Conservation (phyloP, 129 eudicot species). For the Artemisia tridentata region DNA sequence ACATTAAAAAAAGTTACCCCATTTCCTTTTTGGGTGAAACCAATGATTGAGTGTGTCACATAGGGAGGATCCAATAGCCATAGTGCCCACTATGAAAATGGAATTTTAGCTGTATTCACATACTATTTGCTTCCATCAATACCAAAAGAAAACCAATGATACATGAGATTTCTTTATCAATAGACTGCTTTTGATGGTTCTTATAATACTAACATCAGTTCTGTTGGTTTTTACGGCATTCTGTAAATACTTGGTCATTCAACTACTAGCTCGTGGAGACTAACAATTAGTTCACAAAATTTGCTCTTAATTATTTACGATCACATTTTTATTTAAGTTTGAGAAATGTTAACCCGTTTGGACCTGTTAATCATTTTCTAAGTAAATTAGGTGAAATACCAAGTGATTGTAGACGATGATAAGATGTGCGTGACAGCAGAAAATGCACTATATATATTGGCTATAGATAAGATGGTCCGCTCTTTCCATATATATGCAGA, state of each 20-base stretch:
- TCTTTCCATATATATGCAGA: neutral
- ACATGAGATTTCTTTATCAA: neutral
- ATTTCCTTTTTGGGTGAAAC: conserved; percentile 2
- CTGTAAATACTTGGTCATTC: too few relatives aligned
- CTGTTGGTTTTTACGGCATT: too few relatives aligned
- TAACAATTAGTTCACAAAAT: too few relatives aligned
- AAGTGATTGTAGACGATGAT: conserved; percentile 8
- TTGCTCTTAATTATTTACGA: too few relatives aligned
- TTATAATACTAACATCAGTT: neutral
- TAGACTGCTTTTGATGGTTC: neutral
- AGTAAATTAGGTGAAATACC: too few relatives aligned
- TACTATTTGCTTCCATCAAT: conserved; percentile 16
- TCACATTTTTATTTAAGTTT: too few relatives aligned
- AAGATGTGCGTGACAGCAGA: conserved; percentile 42
- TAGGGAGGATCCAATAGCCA: conserved; percentile 14
- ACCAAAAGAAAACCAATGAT: conserved; percentile 12
- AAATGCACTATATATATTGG: conserved; percentile 29
- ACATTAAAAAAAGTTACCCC: too few relatives aligned
- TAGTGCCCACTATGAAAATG: conserved; percentile 35
- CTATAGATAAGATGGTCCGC: conserved; percentile 22
- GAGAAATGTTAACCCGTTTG: too few relatives aligned
- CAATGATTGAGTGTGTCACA: conserved; percentile 22
- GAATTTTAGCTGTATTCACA: conserved; percentile 31
- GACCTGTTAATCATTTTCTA: too few relatives aligned
- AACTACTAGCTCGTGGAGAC: too few relatives aligned